Conservation (phyloP, 768 basidiomycete species). For the Podaxis rugospora region DNA sequence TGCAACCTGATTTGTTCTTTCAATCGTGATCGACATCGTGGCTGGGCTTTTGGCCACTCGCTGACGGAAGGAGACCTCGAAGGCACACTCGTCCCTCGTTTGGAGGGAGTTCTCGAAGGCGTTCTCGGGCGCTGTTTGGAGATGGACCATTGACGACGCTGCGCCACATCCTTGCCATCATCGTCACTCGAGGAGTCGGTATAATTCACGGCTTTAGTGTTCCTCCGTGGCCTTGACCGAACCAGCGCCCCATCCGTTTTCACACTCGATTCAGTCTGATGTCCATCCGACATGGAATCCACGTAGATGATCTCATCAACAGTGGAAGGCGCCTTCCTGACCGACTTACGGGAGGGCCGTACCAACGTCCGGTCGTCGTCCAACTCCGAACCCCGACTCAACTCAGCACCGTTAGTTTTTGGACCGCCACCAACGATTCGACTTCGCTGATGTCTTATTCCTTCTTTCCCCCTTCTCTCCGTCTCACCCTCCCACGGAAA, state of each 20-base stretch:
- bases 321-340: neutral
- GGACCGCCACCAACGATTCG: neutral
- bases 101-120: no score
- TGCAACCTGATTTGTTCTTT: neutral
- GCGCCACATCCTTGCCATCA: neutral
- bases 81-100: neutral
- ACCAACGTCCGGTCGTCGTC: neutral
- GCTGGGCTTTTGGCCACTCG: neutral
- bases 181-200: neutral
- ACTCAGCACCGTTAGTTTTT: neutral
- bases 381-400: neutral
- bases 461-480: conserved; percentile 5
- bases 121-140: neutral
- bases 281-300: neutral
- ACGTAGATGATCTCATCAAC: neutral
- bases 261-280: neutral
- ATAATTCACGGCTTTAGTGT: neutral
- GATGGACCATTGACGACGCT: neutral
- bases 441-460: neutral
- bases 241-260: neutral
- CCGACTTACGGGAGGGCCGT: neutral
- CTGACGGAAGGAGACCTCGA: neutral
- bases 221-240: conserved; percentile 4
- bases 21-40: no score
- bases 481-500: conserved; percentile 4